phyloP scores from a whole-genome alignment of 1,139 yeast genomes.

The Geotrichum fermentans region DNA sequence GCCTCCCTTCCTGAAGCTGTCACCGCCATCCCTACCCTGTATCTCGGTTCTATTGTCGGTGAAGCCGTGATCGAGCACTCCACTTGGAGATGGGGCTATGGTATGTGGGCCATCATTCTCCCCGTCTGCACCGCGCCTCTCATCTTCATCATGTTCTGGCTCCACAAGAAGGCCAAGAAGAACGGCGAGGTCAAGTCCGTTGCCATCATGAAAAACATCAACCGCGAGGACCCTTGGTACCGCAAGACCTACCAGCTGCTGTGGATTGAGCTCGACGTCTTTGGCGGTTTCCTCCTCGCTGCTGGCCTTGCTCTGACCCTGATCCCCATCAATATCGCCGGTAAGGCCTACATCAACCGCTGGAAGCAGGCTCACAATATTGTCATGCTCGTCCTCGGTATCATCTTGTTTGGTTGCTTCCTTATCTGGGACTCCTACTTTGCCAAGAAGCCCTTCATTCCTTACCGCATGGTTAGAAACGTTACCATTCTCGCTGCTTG shows the following conservation, averaged over 20 bases:
- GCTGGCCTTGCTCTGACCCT: conserved; percentile 22
- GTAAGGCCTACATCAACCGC: conserved; percentile 14
- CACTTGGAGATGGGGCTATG: conserved; percentile 64
- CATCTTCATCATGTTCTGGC: conserved; percentile 20
- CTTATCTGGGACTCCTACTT: conserved; percentile 15
- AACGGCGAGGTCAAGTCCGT: conserved; percentile 15
- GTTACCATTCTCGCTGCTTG: conserved; percentile 19
- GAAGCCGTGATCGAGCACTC: conserved; percentile 22
- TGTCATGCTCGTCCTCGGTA: conserved; percentile 18
- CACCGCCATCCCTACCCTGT: conserved; percentile 18
- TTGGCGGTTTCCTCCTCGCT: conserved; percentile 22
- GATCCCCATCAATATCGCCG: conserved; percentile 23
- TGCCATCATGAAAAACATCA: conserved; percentile 8
- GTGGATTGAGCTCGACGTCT: conserved; percentile 22
- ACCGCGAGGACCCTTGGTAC: conserved; percentile 13
- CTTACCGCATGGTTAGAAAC: conserved; percentile 16
- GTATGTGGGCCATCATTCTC: conserved; percentile 70
- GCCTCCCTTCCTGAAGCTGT: conserved; percentile 20
- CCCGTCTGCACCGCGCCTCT: conserved; percentile 60
- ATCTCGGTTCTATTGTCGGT: conserved; percentile 24
- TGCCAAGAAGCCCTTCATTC: conserved; percentile 20
- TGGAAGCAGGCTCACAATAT: conserved; percentile 19
- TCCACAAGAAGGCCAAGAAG: conserved; percentile 20
- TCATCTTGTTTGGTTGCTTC: conserved; percentile 10
- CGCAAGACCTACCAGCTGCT: conserved; percentile 13